phyloP scores from a whole-genome alignment of 169 alveolate species.

The Eimeria zaria region DNA sequence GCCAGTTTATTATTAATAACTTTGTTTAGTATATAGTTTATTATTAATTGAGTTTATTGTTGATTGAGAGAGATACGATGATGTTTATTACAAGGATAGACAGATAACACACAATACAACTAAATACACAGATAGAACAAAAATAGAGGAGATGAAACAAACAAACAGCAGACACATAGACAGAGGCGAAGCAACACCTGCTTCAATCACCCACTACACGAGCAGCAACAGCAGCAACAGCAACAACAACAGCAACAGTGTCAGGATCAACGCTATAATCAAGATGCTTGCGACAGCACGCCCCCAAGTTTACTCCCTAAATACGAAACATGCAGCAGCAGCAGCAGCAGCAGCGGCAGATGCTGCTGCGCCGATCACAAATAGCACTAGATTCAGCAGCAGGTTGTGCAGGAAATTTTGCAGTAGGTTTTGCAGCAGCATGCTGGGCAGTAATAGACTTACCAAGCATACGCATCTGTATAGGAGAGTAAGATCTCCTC shows the following conservation, averaged over 20 bases:
- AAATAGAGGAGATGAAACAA: no score
- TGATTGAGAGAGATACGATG: no score
- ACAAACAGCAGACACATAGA: no score
- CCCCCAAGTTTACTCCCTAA: background rate
- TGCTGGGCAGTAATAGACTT: slow-evolving; percentile 7
- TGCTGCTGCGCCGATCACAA: background rate
- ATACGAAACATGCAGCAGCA: background rate
- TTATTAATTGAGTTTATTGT: no score
- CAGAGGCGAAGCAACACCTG: no score
- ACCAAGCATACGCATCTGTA: slow-evolving; percentile 9
- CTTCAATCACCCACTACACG: no score
- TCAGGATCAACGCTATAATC: background rate
- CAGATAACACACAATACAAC: no score
- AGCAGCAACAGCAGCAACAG: slow-evolving; percentile 33
- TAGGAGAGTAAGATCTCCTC: slow-evolving; percentile 27
- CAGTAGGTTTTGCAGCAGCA: slow-evolving; percentile 6
- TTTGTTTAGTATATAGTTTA: no score
- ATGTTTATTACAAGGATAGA: no score
- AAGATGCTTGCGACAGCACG: background rate
- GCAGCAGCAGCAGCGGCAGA: no score
- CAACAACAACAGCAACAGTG: background rate
- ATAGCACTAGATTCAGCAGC: background rate
- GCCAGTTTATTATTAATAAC: no score
- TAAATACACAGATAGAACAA: no score
- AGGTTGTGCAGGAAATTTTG: background rate